Percentiles rank a stretch among this genome's conserved stretches.
These are phyloP conservation scores for Populus deltoides DNA, from an alignment of 345 rosid species.

Conservation along the genomic window DNA sequence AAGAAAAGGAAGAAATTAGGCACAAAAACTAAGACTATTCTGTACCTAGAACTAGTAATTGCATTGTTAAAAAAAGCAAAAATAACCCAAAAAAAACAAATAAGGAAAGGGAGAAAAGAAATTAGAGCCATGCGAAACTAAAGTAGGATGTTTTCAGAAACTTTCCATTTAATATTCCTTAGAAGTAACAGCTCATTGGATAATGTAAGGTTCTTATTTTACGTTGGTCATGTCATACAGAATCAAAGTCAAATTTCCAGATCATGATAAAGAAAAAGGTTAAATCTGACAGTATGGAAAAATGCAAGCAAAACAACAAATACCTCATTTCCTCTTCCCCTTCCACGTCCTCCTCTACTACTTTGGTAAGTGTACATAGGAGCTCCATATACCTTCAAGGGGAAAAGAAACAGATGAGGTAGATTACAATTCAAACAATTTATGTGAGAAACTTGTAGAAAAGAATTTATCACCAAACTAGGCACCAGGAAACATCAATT, in stretches of 20 bases:
- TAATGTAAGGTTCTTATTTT: background rate
- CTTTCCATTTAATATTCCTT: background rate
- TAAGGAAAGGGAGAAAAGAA: background rate
- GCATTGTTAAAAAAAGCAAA: background rate
- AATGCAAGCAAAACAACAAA: background rate
- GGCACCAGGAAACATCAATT: background rate
- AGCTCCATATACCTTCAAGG: constrained; percentile 19
- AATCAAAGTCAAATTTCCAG: background rate
- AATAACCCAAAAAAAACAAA: background rate
- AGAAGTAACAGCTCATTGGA: background rate
- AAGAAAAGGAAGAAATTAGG: background rate
- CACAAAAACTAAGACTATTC: background rate
- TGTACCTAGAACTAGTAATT: background rate
- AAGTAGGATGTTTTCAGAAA: background rate
- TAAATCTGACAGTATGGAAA: background rate
- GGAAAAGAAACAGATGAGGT: background rate
- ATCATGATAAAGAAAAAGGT: background rate
- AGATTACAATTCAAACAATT: background rate
- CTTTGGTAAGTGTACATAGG: constrained; percentile 10
- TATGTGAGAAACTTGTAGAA: background rate
- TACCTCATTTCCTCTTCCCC: constrained; percentile 30
- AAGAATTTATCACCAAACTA: background rate
- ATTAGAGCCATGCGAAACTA: background rate
- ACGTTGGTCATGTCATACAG: background rate
- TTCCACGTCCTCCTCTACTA: constrained; percentile 26